phyloP scores from a whole-genome alignment of 1,284 basidiomycete genomes.

The Caloboletus firmus region DNA sequence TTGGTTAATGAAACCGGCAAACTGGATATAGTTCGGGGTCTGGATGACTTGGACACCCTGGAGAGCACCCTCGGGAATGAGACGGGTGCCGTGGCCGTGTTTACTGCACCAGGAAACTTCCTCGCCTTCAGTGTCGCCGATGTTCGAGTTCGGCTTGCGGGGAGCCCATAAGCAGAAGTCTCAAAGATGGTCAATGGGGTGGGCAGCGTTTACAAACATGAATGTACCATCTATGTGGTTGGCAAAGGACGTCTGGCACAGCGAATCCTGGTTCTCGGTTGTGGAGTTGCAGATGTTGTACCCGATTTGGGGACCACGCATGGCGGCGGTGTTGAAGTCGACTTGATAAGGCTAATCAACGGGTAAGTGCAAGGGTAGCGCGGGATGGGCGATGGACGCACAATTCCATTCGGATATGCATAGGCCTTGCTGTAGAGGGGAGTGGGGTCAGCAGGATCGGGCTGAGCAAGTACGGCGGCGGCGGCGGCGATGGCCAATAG shows the following conservation, averaged over 20 bases:
- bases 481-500: slow-evolving; percentile 40
- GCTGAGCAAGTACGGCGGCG: slow-evolving; percentile 39
- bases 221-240: slow-evolving; percentile 51
- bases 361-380: not conserved
- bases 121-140: slow-evolving; percentile 64
- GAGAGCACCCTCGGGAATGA: slow-evolving; percentile 41
- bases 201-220: not conserved
- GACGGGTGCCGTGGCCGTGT: slow-evolving; percentile 41
- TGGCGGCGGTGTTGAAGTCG: slow-evolving; percentile 46
- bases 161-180: slow-evolving; percentile 61
- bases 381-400: slow-evolving; percentile 29
- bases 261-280: slow-evolving; percentile 56
- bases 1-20: slow-evolving; percentile 65
- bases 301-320: slow-evolving; percentile 59
- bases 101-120: slow-evolving; percentile 69
- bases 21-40: slow-evolving; percentile 51
- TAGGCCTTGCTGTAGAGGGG: slow-evolving; percentile 56
- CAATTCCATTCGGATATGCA: slow-evolving; percentile 50
- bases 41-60: slow-evolving; percentile 40
- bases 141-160: slow-evolving; percentile 42
- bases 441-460: slow-evolving; percentile 36
- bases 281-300: slow-evolving; percentile 74
- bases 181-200: slow-evolving; percentile 16
- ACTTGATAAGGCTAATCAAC: slow-evolving; percentile 53
- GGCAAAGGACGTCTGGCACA: slow-evolving; percentile 64